These are phyloP conservation scores for Nidularia pulvinata DNA, from an alignment of 768 basidiomycete genomes.

Conservation along the genomic window DNA sequence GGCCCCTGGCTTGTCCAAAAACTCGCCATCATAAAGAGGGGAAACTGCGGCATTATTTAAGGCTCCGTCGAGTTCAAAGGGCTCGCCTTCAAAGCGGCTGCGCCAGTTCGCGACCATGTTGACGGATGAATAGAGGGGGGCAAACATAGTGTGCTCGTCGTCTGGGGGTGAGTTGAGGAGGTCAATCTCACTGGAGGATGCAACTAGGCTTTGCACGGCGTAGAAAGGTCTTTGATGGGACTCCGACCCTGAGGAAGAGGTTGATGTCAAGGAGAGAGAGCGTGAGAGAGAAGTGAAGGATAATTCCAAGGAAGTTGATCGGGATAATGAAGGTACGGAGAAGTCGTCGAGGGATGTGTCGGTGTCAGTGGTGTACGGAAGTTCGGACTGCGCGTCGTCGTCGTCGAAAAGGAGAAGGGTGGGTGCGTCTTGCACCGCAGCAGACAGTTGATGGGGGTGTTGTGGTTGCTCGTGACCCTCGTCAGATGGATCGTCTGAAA, in stretches of 20 bases:
- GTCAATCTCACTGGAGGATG: slow-evolving; percentile 19
- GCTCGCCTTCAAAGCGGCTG: background rate
- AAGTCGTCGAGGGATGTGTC: slow-evolving; percentile 11
- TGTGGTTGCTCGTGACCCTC: slow-evolving; percentile 6
- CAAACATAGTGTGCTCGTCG: slow-evolving; percentile 11
- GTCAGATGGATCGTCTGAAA: background rate
- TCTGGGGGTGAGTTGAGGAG: slow-evolving; percentile 19
- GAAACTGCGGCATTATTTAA: background rate
- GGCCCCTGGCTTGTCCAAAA: background rate
- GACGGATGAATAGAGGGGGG: slow-evolving; percentile 12
- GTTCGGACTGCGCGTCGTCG: slow-evolving; percentile 5
- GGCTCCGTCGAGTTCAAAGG: background rate
- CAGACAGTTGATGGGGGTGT: slow-evolving; percentile 2
- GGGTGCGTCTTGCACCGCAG: too few relatives aligned
- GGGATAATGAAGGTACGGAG: slow-evolving; percentile 25
- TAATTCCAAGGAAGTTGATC: slow-evolving; percentile 22
- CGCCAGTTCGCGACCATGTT: slow-evolving; percentile 14
- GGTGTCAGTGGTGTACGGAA: slow-evolving; percentile 10
- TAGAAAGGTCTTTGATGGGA: slow-evolving; percentile 1
- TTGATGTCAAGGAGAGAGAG: slow-evolving; percentile 34
- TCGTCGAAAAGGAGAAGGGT: background rate
- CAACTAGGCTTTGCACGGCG: slow-evolving; percentile 5
- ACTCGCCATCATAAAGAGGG: background rate
- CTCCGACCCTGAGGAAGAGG: slow-evolving; percentile 17
- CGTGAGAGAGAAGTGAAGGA: slow-evolving; percentile 37